Base-by-base conservation (phyloP, 176 grass and related monocot species). In the Juncus effusus region DNA sequence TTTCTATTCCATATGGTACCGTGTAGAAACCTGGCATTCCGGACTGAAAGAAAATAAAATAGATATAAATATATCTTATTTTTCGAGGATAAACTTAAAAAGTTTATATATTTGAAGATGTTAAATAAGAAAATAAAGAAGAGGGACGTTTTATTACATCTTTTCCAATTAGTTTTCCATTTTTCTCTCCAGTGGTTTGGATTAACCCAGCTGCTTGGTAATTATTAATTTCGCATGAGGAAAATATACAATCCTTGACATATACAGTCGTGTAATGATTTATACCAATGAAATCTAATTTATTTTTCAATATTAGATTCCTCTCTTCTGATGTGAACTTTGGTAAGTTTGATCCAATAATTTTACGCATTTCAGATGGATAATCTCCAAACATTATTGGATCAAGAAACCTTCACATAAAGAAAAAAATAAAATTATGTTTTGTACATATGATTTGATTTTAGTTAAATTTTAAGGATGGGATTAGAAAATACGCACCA, bases 241-340 rank as follows among this genome's bases (percentile, higher is more conserved):
- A 78, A 52, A 62, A 66, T 11, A 72, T 79, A 64, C 84, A 79
- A 62, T 82, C 79, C 64, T 79, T 63, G 7, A 64, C 16, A 37
- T 86, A 86, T 4, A 67, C 6, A 72, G 65, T 78, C 7, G 69
- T 40, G 35, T 81, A 86, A 60, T 86, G 83, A 39, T 86, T 86
- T 45, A 81, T 40, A 38, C 78, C 83, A 37, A 86, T 70, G 61
- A 81, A 86, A 13, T 86, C 83, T 10, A 86, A 53, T 62, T 81
- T 65, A 9, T 77, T 69, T 61, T 38, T 16, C 61, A 69, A 41
- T 54, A 74, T 37, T 47, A 85, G 15, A 50, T 78, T 55, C 50
- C 63, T 74, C 62, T 86, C 68, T 59, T 36, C 15, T 42, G 53
- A 39, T 54, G 83, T 78, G 60, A 86, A 86, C 73, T 42, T 60